phyloP scores from a whole-genome alignment of 78 protist species.

The Chrysochromulina tobinii region DNA sequence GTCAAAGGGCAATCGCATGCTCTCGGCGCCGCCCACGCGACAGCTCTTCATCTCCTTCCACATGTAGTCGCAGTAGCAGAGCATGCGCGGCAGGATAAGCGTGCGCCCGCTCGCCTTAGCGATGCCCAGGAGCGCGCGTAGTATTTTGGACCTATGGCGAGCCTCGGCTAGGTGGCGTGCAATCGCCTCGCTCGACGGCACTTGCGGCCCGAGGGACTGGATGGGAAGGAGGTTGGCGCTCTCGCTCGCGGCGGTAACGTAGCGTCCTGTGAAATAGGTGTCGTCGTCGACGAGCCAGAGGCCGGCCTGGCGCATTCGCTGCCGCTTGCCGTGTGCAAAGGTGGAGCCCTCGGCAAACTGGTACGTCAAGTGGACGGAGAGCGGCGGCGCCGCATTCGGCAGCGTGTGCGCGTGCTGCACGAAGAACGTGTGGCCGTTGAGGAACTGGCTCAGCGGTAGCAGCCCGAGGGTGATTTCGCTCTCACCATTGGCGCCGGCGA shows the following conservation, averaged over 20 bases:
- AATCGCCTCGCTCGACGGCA: not conserved
- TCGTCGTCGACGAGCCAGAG: not conserved
- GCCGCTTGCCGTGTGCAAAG: not conserved
- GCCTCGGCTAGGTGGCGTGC: not conserved
- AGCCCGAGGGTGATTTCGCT: not conserved
- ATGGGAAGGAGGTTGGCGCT: not conserved
- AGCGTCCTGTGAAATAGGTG: not conserved
- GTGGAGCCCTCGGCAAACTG: not conserved
- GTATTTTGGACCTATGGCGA: not conserved
- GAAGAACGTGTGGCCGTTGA: constrained; percentile 15
- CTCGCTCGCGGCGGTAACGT: not conserved
- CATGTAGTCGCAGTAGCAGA: constrained; percentile 16
- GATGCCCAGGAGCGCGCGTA: no score
- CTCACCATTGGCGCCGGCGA: no score
- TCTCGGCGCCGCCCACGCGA: not conserved
- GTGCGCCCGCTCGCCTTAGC: not conserved
- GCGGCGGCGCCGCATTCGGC: not conserved
- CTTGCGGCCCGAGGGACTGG: no score
- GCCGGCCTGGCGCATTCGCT: not conserved
- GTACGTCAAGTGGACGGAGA: constrained; percentile 3
- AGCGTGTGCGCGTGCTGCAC: constrained; percentile 26
- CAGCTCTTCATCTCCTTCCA: constrained; percentile 1
- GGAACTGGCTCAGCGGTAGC: not conserved
- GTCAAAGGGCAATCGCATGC: not conserved
- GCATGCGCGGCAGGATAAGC: not conserved